Evolutionary conservation across 2,329 filamentous ascomycete genomes (phyloP), one percentile per base, ranked within the genome.

Genomic region (Tetracladium maxilliforme): DNA sequence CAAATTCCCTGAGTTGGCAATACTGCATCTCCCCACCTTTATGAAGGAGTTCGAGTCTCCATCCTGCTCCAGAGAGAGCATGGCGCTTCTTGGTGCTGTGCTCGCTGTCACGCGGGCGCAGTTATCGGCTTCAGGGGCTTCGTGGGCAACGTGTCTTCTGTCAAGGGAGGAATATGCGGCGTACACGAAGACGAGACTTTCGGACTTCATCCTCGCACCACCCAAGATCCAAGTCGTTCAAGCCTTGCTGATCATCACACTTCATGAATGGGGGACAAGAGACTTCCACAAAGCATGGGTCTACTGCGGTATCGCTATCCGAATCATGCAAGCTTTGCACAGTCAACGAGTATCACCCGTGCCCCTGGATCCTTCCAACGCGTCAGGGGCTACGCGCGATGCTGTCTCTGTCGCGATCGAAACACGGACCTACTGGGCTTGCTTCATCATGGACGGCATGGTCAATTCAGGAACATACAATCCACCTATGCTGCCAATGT

Each of bases 371-470:
- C 16, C 9, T n/a, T 47, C 4, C 43, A 48, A 18, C 33, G 37
- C 1, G 33, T 34, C 4, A 27, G 33, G 13, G 30, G 35, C 4
- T 31, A 45, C 11, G 15, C 34, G 16, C 19, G 36, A 40, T 4
- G 33, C 39, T 0, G 43, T 48, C 0, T 30, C 35, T 10, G 19
- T 25, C 17, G 35, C 38, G 12, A 44, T 50, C 4, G 44, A 54
- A 19, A 52, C 49, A 3, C 36, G 54, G 2, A 56, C 54, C 1
- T 56, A 54, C 21, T 59, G 56, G 56, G 47, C 47, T 0, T 58
- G 55, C 31, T 57, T 56, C 26, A 47, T 60, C 16, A 49, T 59
- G 42, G 54, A 58, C 29, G 50, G 54, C 7, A 48, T 56, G 25
- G 44, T 59, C 19, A 52, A 52, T 19, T 56, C 51, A 3, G 53